Evolutionary conservation across 352 stramenopile genomes (phyloP).

Genomic region (Phytophthora gonapodyides): DNA sequence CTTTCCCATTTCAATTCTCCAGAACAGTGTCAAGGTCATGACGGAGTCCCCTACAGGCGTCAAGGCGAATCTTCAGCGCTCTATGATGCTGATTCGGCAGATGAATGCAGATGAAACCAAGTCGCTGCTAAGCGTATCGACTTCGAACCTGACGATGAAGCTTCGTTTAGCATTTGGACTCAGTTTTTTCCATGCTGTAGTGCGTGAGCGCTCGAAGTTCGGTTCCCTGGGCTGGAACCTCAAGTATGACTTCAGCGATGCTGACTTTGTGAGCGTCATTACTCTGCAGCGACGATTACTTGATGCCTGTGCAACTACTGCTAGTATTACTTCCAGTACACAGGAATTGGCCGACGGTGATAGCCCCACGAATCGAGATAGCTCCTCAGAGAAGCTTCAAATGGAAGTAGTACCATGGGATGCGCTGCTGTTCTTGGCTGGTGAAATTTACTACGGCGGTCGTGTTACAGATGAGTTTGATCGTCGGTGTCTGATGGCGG

Average conservation of each 20-base stretch:
- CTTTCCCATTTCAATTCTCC: constrained; percentile 74
- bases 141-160: constrained; percentile 29
- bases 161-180: constrained; percentile 71
- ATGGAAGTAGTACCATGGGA: constrained; percentile 62
- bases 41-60: constrained; percentile 76
- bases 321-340: not conserved
- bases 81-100: constrained; percentile 50
- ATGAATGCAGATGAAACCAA: constrained; percentile 3
- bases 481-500: constrained; percentile 68
- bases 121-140: not conserved
- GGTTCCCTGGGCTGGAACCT: constrained; percentile 79
- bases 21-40: constrained; percentile 81
- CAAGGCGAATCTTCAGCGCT: constrained; percentile 74
- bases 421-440: constrained; percentile 75
- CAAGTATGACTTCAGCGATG: constrained; percentile 78
- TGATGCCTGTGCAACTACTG: constrained; percentile 17
- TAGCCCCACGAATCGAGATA: not conserved
- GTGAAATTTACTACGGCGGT: constrained; percentile 83
- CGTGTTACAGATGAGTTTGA: constrained; percentile 86
- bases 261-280: constrained; percentile 76
- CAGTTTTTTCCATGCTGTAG: constrained; percentile 79
- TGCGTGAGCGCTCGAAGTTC: constrained; percentile 80
- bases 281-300: constrained; percentile 61
- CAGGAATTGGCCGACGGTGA: not conserved
- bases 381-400: not conserved